Percentiles rank a stretch among this genome's conserved stretches.
Conservation (phyloP, 2,329 filamentous ascomycete genomes). For the Aspergillus proliferans region DNA sequence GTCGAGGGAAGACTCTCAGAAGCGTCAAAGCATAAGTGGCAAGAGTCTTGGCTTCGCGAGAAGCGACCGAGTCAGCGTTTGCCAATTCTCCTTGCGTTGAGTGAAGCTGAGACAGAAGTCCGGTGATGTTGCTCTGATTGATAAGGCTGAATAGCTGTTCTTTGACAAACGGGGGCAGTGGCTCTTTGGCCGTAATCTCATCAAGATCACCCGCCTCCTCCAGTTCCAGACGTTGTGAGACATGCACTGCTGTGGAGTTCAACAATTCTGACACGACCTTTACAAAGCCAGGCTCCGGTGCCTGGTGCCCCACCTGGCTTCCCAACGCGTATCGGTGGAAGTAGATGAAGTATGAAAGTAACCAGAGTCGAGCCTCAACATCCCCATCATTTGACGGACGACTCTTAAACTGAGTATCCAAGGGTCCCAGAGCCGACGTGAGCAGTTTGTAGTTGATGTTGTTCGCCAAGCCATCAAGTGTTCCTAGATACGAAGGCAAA, state of each 20-base stretch:
- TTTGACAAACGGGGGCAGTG: slow-evolving; percentile 51
- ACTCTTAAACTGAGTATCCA: slow-evolving; percentile 20
- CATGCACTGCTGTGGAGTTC: slow-evolving; percentile 50
- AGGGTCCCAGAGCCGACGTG: slow-evolving; percentile 30
- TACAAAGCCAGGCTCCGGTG: slow-evolving; percentile 50
- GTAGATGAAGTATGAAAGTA: slow-evolving; percentile 56
- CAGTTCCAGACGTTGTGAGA: slow-evolving; percentile 46
- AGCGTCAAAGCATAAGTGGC: slow-evolving; percentile 83
- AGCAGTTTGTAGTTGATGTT: slow-evolving; percentile 48
- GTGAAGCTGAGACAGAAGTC: slow-evolving; percentile 47
- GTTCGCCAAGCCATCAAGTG: slow-evolving; percentile 39
- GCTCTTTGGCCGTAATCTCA: slow-evolving; percentile 22
- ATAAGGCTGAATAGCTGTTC: slow-evolving; percentile 65
- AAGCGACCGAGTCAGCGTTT: slow-evolving; percentile 29
- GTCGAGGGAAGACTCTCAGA: slow-evolving; percentile 73
- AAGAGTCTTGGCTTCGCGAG: slow-evolving; percentile 62
- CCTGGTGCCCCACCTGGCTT: slow-evolving; percentile 29
- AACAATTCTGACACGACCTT: slow-evolving; percentile 51
- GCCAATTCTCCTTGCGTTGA: slow-evolving; percentile 20
- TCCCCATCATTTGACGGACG: slow-evolving; percentile 27
- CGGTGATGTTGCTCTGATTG: slow-evolving; percentile 66
- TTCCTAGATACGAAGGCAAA: slow-evolving; percentile 31
- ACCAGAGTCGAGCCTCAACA: slow-evolving; percentile 45
- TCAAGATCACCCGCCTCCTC: slow-evolving; percentile 26
- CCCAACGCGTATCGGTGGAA: slow-evolving; percentile 47